Conservation (phyloP, 1,284 basidiomycete species). For the Trametes polyzona region DNA sequence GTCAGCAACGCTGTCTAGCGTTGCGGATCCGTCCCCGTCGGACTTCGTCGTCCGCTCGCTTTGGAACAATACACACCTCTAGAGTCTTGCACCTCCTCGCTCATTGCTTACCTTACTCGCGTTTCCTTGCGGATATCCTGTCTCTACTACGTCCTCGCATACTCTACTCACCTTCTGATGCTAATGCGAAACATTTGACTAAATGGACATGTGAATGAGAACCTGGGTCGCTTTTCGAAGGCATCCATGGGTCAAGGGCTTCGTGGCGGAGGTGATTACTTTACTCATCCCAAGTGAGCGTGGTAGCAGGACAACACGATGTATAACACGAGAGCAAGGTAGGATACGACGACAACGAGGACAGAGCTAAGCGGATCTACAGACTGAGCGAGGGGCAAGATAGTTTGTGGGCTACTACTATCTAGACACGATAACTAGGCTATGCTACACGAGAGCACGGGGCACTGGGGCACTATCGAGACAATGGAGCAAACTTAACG, state of each 20-base stretch:
- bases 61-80: slow-evolving; percentile 56
- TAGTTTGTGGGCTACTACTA: slow-evolving; percentile 5
- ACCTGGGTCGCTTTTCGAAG: too few species aligned
- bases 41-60: slow-evolving; percentile 57
- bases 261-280: not conserved
- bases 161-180: too few species aligned
- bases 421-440: slow-evolving; percentile 6
- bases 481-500: not conserved
- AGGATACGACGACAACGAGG: not conserved
- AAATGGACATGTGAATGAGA: too few species aligned
- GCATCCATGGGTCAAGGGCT: not conserved
- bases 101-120: too few species aligned
- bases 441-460: slow-evolving; percentile 11
- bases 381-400: not conserved
- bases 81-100: too few species aligned
- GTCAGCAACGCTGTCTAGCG: slow-evolving; percentile 42
- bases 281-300: too few species aligned
- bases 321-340: not conserved
- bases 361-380: not conserved
- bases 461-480: not conserved
- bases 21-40: slow-evolving; percentile 40
- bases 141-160: too few species aligned
- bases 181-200: too few species aligned
- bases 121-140: too few species aligned
- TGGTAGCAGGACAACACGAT: too few species aligned